These are phyloP conservation scores for Veloboletus limbatus DNA, from an alignment of 1,284 basidiomycete species.

Conservation along the genomic window DNA sequence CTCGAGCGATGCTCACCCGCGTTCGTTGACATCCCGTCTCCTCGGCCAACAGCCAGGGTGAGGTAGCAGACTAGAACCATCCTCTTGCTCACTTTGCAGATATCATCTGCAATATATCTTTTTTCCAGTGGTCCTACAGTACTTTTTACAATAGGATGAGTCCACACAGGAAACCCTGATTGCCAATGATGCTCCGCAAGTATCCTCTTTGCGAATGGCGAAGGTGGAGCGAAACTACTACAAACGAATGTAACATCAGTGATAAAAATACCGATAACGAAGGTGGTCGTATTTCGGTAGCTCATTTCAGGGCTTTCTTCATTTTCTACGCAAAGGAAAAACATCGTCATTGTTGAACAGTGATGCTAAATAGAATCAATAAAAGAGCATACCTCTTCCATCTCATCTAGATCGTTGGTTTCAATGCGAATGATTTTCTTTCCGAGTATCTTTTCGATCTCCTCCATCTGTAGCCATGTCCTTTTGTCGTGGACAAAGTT, in stretches of 20 bases:
- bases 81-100: no score
- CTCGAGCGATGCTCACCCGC: no score
- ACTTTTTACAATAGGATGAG: no score
- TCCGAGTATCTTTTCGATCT: slow-evolving; percentile 76
- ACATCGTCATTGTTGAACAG: not conserved
- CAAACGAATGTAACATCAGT: not conserved
- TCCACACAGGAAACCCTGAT: no score
- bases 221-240: not conserved
- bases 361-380: not conserved
- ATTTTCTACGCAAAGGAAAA: slow-evolving; percentile 51
- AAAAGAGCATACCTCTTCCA: slow-evolving; percentile 70
- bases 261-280: not conserved
- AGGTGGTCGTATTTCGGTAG: not conserved
- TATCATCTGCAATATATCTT: no score
- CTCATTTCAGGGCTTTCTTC: slow-evolving; percentile 72
- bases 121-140: not conserved
- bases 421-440: slow-evolving; percentile 78
- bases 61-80: no score
- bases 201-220: not conserved
- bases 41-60: no score
- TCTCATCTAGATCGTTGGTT: slow-evolving; percentile 82
- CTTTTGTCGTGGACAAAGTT: slow-evolving; percentile 90
- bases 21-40: no score
- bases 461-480: slow-evolving; percentile 84
- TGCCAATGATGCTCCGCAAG: not conserved